These are phyloP conservation scores for Logfia minima DNA, from an alignment of 129 eudicot species.

Conservation along the genomic window DNA sequence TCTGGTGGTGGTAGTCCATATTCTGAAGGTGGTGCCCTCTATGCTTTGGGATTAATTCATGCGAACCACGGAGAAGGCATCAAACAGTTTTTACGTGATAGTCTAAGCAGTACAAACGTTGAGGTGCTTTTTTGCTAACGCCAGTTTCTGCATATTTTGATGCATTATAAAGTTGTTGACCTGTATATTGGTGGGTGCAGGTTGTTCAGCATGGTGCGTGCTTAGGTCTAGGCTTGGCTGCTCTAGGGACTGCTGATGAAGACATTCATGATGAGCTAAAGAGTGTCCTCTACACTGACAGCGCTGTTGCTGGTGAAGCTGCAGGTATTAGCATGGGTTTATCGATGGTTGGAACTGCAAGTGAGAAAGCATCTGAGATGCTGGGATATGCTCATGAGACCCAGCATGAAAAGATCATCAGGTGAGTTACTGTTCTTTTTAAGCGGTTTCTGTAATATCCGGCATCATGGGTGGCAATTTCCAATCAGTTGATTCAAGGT, in stretches of 20 bases:
- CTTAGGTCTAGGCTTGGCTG: slow-evolving; percentile 92
- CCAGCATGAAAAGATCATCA: slow-evolving; percentile 90
- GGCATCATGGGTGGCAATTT: not conserved
- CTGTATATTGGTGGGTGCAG: slow-evolving; percentile 41
- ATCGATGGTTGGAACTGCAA: slow-evolving; percentile 95
- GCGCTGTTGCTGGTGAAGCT: slow-evolving; percentile 99
- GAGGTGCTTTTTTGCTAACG: slow-evolving; percentile 50
- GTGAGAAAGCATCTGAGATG: slow-evolving; percentile 96
- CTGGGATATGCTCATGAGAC: slow-evolving; percentile 95
- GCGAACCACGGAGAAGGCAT: slow-evolving; percentile 99
- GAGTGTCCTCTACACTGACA: slow-evolving; percentile 82
- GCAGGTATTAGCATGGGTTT: slow-evolving; percentile 95
- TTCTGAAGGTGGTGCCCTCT: slow-evolving; percentile 98
- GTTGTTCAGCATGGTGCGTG: slow-evolving; percentile 99
- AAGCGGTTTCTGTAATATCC: not conserved
- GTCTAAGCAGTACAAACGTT: slow-evolving; percentile 83
- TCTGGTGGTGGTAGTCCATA: slow-evolving; percentile 94
- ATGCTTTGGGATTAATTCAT: slow-evolving; percentile 92
- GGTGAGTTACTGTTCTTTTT: slow-evolving; percentile 35
- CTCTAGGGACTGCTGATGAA: slow-evolving; percentile 94
- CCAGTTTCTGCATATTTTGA: not conserved
- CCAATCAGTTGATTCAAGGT: not conserved
- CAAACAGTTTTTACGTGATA: slow-evolving; percentile 84
- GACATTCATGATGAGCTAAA: slow-evolving; percentile 87
- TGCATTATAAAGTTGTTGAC: not conserved